These are phyloP conservation scores for Gossypium bickii DNA, from an alignment of 345 rosid species.

Conservation along the genomic window DNA sequence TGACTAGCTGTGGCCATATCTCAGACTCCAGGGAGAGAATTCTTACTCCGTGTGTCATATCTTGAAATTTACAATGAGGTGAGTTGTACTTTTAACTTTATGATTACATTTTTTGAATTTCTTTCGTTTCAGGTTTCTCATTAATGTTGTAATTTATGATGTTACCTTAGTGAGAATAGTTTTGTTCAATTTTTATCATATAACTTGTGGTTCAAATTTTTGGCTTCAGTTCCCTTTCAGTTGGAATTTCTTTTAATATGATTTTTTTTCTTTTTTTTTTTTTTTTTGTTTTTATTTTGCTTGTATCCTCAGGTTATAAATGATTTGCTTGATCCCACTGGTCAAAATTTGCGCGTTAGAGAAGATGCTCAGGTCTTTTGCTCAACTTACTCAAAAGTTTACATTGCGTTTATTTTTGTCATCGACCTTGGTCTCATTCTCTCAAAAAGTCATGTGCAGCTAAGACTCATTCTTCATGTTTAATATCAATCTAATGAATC, in stretches of 20 bases:
- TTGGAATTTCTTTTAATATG: slow-evolving; percentile 5
- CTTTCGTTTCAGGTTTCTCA: not conserved
- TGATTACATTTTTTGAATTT: slow-evolving; percentile 13
- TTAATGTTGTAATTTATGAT: not conserved
- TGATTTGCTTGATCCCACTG: slow-evolving; percentile 97
- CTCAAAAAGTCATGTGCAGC: not conserved
- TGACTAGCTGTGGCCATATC: slow-evolving; percentile 20
- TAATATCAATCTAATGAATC: slow-evolving; percentile 1
- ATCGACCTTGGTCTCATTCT: not conserved
- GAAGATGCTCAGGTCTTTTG: slow-evolving; percentile 92
- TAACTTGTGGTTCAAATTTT: not conserved
- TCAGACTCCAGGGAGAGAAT: slow-evolving; percentile 99
- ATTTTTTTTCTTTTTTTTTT: not conserved
- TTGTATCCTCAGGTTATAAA: slow-evolving; percentile 79
- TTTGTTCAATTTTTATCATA: not conserved
- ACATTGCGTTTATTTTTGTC: not conserved
- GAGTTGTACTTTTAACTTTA: slow-evolving; percentile 24
- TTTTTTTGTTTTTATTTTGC: slow-evolving; percentile 11
- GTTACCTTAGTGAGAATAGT: not conserved
- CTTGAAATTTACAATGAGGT: slow-evolving; percentile 99
- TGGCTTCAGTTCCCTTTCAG: not conserved
- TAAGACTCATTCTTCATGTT: not conserved
- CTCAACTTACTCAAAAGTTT: slow-evolving; percentile 14
- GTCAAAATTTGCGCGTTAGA: slow-evolving; percentile 98
- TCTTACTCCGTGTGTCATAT: slow-evolving; percentile 94